A percentile compares a stretch with the other conserved stretches of the same genome.
Evolutionary conservation across 1,139 yeast genomes (phyloP).

Genomic region (Kazachstania sp.): DNA sequence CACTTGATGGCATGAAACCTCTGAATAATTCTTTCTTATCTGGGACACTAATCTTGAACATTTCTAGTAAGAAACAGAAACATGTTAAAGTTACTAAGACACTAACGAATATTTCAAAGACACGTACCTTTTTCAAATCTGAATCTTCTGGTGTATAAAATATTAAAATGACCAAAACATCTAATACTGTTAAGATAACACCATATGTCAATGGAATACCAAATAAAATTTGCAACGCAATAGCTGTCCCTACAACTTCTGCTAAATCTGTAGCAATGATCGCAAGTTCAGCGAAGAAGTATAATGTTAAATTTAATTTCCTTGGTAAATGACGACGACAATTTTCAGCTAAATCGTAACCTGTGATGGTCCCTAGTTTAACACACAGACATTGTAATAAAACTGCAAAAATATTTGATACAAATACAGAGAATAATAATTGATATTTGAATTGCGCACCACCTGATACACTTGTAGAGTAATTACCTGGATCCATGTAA

Average conservation of each 20-base stretch:
- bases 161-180: conserved; percentile 73
- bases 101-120: conserved; percentile 77
- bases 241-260: conserved; percentile 80
- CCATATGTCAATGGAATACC: conserved; percentile 71
- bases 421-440: conserved; percentile 65
- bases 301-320: conserved; percentile 49
- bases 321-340: conserved; percentile 56
- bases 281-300: conserved; percentile 69
- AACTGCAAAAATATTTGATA: conserved; percentile 83
- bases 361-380: conserved; percentile 74
- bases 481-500: conserved; percentile 96
- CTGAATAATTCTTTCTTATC: conserved; percentile 46
- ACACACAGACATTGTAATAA: conserved; percentile 72
- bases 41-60: conserved; percentile 56
- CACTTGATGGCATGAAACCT: conserved; percentile 75
- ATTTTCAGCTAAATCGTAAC: conserved; percentile 64
- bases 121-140: conserved; percentile 58
- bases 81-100: conserved; percentile 73
- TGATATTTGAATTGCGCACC: conserved; percentile 84
- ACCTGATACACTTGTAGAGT: conserved; percentile 89
- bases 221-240: conserved; percentile 75
- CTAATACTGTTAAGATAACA: conserved; percentile 72
- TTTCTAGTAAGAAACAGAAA: conserved; percentile 73
- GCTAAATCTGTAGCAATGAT: conserved; percentile 82
- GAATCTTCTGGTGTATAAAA: conserved; percentile 80